A percentile compares a stretch with the other conserved stretches of the same genome.
These are phyloP conservation scores for Phialocephala sp. DNA, from an alignment of 2,329 filamentous ascomycete genomes.

Conservation along the genomic window DNA sequence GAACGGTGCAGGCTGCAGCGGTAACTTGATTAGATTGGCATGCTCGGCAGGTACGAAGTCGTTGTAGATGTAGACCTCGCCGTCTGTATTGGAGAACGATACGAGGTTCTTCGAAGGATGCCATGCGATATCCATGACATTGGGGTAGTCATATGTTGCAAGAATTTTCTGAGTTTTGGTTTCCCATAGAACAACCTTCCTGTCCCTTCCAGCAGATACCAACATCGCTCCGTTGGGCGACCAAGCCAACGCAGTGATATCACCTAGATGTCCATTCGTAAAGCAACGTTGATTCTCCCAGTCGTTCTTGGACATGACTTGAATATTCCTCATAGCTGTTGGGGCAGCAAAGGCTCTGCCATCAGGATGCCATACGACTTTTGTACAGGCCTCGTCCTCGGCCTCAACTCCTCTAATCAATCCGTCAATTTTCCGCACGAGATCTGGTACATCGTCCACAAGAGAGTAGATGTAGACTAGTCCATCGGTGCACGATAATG, in stretches of 20 bases:
- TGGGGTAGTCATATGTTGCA: constrained; percentile 77
- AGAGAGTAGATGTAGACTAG: constrained; percentile 89
- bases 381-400: constrained; percentile 76
- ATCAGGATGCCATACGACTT: constrained; percentile 90
- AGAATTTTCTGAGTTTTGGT: constrained; percentile 84
- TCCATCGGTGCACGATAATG: constrained; percentile 88
- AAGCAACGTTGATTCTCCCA: constrained; percentile 89
- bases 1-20: constrained; percentile 78
- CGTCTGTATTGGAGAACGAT: constrained; percentile 90
- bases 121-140: constrained; percentile 87
- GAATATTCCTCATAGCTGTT: constrained; percentile 81
- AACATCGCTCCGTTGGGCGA: constrained; percentile 92
- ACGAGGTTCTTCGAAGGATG: constrained; percentile 87
- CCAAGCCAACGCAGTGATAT: constrained; percentile 89
- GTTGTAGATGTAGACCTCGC: constrained; percentile 89
- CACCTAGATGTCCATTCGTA: constrained; percentile 76
- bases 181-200: constrained; percentile 83
- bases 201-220: constrained; percentile 70
- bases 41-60: constrained; percentile 68
- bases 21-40: constrained; percentile 59
- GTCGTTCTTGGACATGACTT: constrained; percentile 85
- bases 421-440: constrained; percentile 84
- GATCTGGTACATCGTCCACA: constrained; percentile 75
- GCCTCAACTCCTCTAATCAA: constrained; percentile 80
- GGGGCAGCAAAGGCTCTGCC: constrained; percentile 87